Percentiles rank a stretch among this genome's conserved stretches.
These are phyloP conservation scores for Venturia carpophila DNA, from an alignment of 2,329 filamentous ascomycete species.

Conservation along the genomic window DNA sequence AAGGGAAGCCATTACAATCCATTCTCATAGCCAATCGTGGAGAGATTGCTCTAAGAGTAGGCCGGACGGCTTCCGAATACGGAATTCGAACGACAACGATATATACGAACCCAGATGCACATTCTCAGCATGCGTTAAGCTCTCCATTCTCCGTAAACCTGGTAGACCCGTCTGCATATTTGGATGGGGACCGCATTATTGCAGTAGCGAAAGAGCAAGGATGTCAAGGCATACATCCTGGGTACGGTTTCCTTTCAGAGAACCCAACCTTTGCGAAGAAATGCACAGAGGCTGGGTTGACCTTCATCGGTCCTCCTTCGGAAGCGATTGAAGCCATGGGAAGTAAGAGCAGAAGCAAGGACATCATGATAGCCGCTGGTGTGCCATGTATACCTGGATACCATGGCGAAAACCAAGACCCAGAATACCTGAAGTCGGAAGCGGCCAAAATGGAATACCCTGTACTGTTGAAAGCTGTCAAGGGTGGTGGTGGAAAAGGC, in stretches of 20 bases:
- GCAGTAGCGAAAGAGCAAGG: slow-evolving; percentile 75
- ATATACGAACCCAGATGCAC: slow-evolving; percentile 86
- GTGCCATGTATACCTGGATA: slow-evolving; percentile 96
- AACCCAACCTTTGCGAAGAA: slow-evolving; percentile 84
- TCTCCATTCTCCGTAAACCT: slow-evolving; percentile 79
- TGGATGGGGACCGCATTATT: slow-evolving; percentile 91
- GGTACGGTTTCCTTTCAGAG: slow-evolving; percentile 91
- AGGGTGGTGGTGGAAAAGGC: slow-evolving; percentile 60
- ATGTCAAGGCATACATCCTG: slow-evolving; percentile 88
- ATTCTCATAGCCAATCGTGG: slow-evolving; percentile 95
- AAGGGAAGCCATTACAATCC: slow-evolving; percentile 50
- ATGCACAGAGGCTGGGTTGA: slow-evolving; percentile 81
- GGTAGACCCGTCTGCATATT: slow-evolving; percentile 74
- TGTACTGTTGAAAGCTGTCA: slow-evolving; percentile 58
- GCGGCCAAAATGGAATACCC: slow-evolving; percentile 64
- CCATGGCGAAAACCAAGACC: slow-evolving; percentile 75
- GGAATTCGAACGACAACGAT: slow-evolving; percentile 90
- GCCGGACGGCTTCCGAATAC: slow-evolving; percentile 76
- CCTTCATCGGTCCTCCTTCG: slow-evolving; percentile 86
- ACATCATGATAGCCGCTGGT: slow-evolving; percentile 92
- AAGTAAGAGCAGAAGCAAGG: slow-evolving; percentile 81
- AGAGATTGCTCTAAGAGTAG: slow-evolving; percentile 91
- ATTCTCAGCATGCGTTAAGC: slow-evolving; percentile 78
- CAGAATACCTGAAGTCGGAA: slow-evolving; percentile 53
- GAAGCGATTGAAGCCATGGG: slow-evolving; percentile 77